Evolutionary conservation across 345 rosid genomes (phyloP).

Genomic region (Syzygium grande): DNA sequence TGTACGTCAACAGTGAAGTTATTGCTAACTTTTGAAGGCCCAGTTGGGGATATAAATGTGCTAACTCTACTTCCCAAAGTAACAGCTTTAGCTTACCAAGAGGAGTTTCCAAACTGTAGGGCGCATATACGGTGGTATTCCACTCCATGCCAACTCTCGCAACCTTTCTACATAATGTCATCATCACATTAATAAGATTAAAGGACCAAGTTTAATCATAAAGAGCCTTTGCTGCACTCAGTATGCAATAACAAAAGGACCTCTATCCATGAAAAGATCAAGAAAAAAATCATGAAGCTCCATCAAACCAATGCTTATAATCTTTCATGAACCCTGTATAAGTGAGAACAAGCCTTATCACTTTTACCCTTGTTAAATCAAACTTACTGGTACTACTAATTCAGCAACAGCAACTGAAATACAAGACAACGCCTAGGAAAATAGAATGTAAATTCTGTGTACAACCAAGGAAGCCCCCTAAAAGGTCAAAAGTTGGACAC

Average conservation of each 20-base stretch:
- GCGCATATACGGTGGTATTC: conserved; percentile 90
- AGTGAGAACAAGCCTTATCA: not conserved
- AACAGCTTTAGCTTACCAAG: conserved; percentile 48
- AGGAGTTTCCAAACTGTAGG: conserved; percentile 92
- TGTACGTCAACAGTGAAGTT: not conserved
- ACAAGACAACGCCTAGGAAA: not conserved
- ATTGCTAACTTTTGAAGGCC: not conserved
- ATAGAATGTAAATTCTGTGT: not conserved
- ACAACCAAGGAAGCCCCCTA: not conserved
- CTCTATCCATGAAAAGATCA: not conserved
- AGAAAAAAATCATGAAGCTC: not conserved
- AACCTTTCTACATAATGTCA: conserved; percentile 50
- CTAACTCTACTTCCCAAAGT: not conserved
- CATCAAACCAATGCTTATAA: not conserved
- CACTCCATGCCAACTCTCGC: conserved; percentile 96
- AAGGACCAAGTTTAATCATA: not conserved
- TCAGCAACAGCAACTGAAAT: not conserved
- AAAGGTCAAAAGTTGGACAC: not conserved
- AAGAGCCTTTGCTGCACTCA: not conserved
- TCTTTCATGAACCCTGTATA: not conserved
- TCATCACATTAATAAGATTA: not conserved
- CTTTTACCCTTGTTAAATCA: not conserved
- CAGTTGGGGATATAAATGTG: not conserved
- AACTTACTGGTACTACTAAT: not conserved
- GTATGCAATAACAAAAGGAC: not conserved